Evolutionary conservation across 768 basidiomycete species (phyloP), one percentile per base, ranked within the genome.

Genomic region (Termitomyces sp.): DNA sequence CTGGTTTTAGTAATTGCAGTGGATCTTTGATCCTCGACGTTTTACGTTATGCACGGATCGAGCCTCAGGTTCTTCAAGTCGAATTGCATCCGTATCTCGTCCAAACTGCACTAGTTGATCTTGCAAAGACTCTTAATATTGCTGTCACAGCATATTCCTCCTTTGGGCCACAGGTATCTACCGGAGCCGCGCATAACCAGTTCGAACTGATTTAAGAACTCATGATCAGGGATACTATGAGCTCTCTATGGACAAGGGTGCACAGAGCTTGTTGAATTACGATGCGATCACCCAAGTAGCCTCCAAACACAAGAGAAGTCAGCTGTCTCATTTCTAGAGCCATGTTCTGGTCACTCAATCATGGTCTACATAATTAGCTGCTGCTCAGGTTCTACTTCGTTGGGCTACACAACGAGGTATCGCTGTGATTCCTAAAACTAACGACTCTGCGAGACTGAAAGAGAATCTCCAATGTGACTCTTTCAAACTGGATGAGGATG

Each of bases 331-430:
- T 30, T 2, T 30, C 15, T 41, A 62, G 17, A 24, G 24, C n/a
- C 14, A 53, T 14, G 1, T 45, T 45, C 34, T 3, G 17, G 32
- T 46, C 40, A n/a, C 40, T 21, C 3, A 51, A 10, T 56, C 28
- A 37, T 49, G 14, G 21, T 28, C 44, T 22, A 5, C 45, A 37
- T 43, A 78, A 79, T n/a, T 58, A 69, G 75, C 77, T 43, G 66
- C 81, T 4, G 87, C 87, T 7, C 88, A 91, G 67, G 80, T 91
- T 22, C 70, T 91, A 38, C 77, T 93, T 51, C 79, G 88, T 60
- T 93, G 90, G 90, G 82, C 87, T 2, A 87, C 85, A 14, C 87
- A 90, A 63, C 83, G 82, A 37, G 83, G 80, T 10, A 76, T 90
- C 56, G 83, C 84, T 34, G 83, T 91, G 44, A 80, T 93, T 58